These are phyloP conservation scores for Tilletia caries DNA, from an alignment of 1,284 basidiomycete genomes.

Conservation along the genomic window DNA sequence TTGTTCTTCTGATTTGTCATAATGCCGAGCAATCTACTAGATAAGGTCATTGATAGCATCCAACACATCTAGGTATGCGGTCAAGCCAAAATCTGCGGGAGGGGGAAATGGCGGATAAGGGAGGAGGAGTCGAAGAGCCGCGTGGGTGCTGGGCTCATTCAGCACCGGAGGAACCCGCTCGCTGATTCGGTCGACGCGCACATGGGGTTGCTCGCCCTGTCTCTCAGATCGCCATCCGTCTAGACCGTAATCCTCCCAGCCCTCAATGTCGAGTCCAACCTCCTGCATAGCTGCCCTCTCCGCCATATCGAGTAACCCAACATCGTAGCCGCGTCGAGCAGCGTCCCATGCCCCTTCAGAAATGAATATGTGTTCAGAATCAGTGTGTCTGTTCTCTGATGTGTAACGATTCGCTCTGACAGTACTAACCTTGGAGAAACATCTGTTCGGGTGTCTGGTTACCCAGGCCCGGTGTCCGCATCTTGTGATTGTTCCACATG, in stretches of 20 bases:
- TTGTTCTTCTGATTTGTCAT: no score
- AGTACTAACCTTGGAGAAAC: neutral
- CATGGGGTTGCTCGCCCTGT: neutral
- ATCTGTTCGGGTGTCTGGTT: neutral
- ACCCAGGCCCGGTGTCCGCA: neutral
- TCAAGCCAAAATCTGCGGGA: neutral
- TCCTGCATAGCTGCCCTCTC: neutral
- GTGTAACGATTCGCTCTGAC: no score
- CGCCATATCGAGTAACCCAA: neutral
- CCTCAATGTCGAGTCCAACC: neutral
- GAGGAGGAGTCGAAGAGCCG: neutral
- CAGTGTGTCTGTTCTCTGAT: neutral
- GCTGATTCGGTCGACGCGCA: neutral
- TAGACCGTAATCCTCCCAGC: neutral
- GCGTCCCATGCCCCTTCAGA: conserved; percentile 1
- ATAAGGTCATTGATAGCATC: neutral
- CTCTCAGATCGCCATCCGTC: neutral
- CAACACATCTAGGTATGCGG: neutral
- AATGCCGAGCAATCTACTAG: neutral
- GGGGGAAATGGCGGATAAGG: neutral
- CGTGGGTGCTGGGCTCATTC: neutral
- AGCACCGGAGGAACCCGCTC: neutral
- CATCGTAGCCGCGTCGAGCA: neutral
- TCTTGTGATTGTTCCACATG: conserved; percentile 56
- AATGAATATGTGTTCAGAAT: neutral